A percentile compares a stretch with the other conserved stretches of the same genome.
Conservation (phyloP, 2,329 filamentous ascomycete species). For the Clonostachys rhizophaga region DNA sequence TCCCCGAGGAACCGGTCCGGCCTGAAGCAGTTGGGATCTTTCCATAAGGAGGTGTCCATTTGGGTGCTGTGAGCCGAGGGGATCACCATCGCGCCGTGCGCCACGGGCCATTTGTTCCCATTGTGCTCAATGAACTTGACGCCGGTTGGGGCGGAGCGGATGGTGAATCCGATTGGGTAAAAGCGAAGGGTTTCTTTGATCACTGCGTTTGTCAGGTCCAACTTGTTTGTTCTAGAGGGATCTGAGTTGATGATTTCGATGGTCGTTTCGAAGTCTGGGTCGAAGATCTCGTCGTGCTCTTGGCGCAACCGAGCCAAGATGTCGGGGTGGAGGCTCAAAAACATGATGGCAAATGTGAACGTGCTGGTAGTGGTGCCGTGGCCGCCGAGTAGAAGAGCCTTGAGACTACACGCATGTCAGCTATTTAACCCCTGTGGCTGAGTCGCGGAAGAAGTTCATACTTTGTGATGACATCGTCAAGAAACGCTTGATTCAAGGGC, state of each 20-base stretch:
- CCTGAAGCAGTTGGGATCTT: conserved; percentile 25
- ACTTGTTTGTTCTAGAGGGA: conserved; percentile 38
- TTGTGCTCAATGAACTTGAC: conserved; percentile 29
- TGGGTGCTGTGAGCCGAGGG: conserved; percentile 15
- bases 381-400: conserved; percentile 13
- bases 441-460: not conserved
- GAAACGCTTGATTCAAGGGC: conserved; percentile 7
- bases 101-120: conserved; percentile 28
- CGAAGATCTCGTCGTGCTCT: conserved; percentile 19
- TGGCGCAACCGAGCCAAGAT: conserved; percentile 12
- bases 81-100: conserved; percentile 16
- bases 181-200: conserved; percentile 50
- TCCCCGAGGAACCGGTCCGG: conserved; percentile 34
- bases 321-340: conserved; percentile 12
- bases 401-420: conserved; percentile 5
- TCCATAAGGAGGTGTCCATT: conserved; percentile 25
- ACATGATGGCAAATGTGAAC: conserved; percentile 7
- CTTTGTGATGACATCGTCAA: conserved; percentile 5
- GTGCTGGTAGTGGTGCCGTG: conserved; percentile 12
- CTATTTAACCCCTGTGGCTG: not conserved
- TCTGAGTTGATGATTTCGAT: conserved; percentile 27
- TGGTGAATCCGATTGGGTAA: conserved; percentile 38
- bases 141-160: conserved; percentile 22
- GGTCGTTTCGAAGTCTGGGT: conserved; percentile 15
- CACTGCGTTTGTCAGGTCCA: conserved; percentile 47